These are phyloP conservation scores for Podaxis sp. DNA, from an alignment of 768 basidiomycete genomes.

Conservation along the genomic window DNA sequence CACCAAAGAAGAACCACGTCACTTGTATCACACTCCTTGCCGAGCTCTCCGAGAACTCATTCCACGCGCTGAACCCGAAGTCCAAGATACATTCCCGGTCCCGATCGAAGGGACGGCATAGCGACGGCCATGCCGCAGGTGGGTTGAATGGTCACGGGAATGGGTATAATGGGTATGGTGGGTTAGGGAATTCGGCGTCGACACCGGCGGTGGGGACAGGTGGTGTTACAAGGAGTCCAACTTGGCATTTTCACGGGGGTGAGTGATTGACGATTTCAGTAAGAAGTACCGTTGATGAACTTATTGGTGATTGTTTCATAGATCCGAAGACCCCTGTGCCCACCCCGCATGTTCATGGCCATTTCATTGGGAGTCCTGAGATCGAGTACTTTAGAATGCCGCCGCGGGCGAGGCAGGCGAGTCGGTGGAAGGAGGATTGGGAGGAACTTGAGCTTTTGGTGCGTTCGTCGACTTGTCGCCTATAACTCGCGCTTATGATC, in stretches of 20 bases:
- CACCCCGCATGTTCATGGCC: constrained; percentile 19
- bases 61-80: background rate
- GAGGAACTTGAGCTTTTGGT: constrained; percentile 88
- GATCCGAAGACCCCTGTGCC: constrained; percentile 55
- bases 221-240: background rate
- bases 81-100: too few species aligned
- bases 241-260: background rate
- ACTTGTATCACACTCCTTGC: constrained; percentile 59
- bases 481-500: background rate
- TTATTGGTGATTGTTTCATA: constrained; percentile 16
- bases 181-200: background rate
- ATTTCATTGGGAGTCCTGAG: constrained; percentile 57
- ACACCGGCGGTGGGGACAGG: background rate
- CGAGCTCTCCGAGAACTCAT: constrained; percentile 45
- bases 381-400: constrained; percentile 58
- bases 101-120: background rate
- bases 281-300: background rate
- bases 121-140: background rate
- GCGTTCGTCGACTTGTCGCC: constrained; percentile 17
- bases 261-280: background rate
- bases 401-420: constrained; percentile 48
- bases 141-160: background rate
- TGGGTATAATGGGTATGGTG: constrained; percentile 17
- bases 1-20: constrained; percentile 53
- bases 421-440: constrained; percentile 93